Evolutionary conservation across 2,329 filamentous ascomycete genomes (phyloP), one percentile per base, ranked within the genome.

Genomic region (Exophiala alcalophila): DNA sequence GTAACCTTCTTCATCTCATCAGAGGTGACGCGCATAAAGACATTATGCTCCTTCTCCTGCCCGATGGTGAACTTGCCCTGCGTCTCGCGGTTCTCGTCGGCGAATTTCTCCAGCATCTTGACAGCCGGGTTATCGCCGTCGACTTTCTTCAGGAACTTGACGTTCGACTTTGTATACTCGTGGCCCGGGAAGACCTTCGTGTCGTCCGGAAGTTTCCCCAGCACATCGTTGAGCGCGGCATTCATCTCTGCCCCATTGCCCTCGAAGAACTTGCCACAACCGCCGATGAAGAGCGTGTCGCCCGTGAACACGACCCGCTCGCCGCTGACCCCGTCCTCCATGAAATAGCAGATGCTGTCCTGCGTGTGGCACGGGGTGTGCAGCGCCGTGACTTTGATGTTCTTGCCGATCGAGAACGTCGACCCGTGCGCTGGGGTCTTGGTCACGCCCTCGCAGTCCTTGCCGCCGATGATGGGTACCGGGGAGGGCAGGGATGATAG

Each of bases 321-420:
- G 33, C 79, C 71, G 14, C 44, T 52, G 11, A 26, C 30, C 26
- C 39, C 40, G 59, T 98, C 91, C 66, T 95, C 80, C 72, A 92
- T 81, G 56, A 82, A 87, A 71, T 83, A 98, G 73, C 92, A 98
- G 62, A 98, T 95, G 65, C 90, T 96, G 69, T 98, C 92, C 69
- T 96, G 90, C 1, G 92, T 98, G 64, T 98, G 92, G 65, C 92
- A 98, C 2, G 92, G 92, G 9, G 92, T 98, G 67, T 97, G 86
- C n/a, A 97, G 72, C 16, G 86, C 85, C 61, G 79, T 91, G 44
- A 96, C 84, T 10, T 77, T 76, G 64, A 98, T 92, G 55, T 77
- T 76, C 27, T 79, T 72, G 42, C 92, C 92, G 50, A 98, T 80
- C 51, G 79, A 83, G 72, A 96, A 95, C 3, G 73, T 79, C 53